phyloP scores from a whole-genome alignment of 2,329 filamentous ascomycete genomes.

The Colletotrichum sojae region DNA sequence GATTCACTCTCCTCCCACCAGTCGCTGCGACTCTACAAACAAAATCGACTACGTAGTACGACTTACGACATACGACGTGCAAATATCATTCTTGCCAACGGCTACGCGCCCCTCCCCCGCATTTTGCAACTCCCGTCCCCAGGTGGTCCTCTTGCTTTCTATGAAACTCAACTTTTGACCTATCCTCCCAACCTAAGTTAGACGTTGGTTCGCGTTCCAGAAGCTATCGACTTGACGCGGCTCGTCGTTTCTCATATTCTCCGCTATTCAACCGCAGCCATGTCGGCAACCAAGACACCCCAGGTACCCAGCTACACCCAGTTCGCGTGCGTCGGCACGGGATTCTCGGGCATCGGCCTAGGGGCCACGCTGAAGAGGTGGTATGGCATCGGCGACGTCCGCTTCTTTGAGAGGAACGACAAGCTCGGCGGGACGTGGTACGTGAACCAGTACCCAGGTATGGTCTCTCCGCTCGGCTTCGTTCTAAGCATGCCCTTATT shows the following conservation, averaged over 20 bases:
- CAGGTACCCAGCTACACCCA: slow-evolving; percentile 49
- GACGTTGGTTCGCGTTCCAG: not conserved
- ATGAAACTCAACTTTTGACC: not conserved
- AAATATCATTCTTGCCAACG: not conserved
- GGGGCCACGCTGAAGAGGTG: slow-evolving; percentile 70
- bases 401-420: slow-evolving; percentile 71
- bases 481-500: too few relatives aligned
- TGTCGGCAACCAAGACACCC: slow-evolving; percentile 7
- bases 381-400: slow-evolving; percentile 71
- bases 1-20: too few relatives aligned
- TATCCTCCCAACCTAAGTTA: not conserved
- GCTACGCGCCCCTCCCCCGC: slow-evolving; percentile 8
- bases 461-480: not conserved
- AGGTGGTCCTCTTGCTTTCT: not conserved
- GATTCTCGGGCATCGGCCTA: slow-evolving; percentile 74
- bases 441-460: slow-evolving; percentile 73
- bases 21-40: too few relatives aligned
- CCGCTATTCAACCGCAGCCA: not conserved
- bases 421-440: slow-evolving; percentile 76
- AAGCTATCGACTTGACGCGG: too few relatives aligned
- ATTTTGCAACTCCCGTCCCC: not conserved
- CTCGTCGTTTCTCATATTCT: not conserved
- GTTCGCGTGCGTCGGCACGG: slow-evolving; percentile 68
- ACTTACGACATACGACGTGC: slow-evolving; percentile 29
- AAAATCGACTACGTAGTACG: slow-evolving; percentile 2